phyloP scores from a whole-genome alignment of 345 rosid genomes.

The Orychophragmus violaceus region DNA sequence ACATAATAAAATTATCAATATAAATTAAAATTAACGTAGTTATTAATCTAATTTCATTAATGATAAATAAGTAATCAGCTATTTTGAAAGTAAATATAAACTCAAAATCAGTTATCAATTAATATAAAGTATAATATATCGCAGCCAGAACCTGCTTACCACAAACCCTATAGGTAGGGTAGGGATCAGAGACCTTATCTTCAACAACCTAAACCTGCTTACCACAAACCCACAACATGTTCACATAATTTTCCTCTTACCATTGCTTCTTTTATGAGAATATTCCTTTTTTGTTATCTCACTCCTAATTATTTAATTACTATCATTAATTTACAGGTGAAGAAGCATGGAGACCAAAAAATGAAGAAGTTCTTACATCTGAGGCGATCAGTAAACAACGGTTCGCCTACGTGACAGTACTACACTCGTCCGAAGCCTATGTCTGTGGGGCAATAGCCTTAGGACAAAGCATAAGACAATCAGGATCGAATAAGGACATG shows the following conservation, averaged over 20 bases:
- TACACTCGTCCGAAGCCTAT: constrained; percentile 78
- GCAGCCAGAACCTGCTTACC: not conserved
- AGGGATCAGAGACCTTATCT: not conserved
- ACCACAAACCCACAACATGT: not conserved
- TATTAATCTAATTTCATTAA: too few species aligned
- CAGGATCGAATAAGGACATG: constrained; percentile 42
- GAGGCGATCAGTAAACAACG: not conserved
- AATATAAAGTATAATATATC: too few species aligned
- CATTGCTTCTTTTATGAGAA: not conserved
- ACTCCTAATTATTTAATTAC: not conserved
- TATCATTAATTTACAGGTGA: constrained; percentile 12
- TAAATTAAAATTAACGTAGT: too few species aligned
- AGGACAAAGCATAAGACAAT: constrained; percentile 62
- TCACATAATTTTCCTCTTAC: not conserved
- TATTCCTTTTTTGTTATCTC: not conserved
- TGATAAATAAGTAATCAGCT: too few species aligned
- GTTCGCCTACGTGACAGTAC: constrained; percentile 69
- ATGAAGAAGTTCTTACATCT: not conserved
- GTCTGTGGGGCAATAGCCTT: constrained; percentile 87
- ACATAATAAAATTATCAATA: too few species aligned
- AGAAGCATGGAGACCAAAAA: constrained; percentile 22
- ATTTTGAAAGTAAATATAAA: too few species aligned
- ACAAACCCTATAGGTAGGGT: not conserved
- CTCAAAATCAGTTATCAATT: too few species aligned
- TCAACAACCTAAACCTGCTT: not conserved